Conservation (phyloP, 495 filamentous ascomycete genomes). For the Podospora bellae-mahoneyi region DNA sequence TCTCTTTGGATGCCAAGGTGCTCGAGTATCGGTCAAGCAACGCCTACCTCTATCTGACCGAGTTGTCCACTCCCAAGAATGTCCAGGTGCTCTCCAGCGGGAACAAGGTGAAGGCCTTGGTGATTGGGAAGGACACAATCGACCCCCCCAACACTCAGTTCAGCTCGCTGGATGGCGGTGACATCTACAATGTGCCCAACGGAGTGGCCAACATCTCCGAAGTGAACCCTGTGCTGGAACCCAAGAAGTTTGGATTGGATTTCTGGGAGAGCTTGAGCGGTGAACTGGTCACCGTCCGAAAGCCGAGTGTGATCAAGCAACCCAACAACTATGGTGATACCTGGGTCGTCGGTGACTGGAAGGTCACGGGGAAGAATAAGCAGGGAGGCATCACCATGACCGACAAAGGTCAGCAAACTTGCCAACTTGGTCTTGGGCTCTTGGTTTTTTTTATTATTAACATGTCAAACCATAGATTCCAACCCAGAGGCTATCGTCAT, state of each 20-base stretch:
- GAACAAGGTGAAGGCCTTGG: conserved; percentile 44
- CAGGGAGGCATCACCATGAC: conserved; percentile 55
- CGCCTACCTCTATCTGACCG: conserved; percentile 55
- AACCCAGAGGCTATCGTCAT: conserved; percentile 63
- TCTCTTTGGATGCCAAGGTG: conserved; percentile 54
- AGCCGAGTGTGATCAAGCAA: conserved; percentile 44
- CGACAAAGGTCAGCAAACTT: conserved; percentile 31
- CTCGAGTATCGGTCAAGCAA: conserved; percentile 51
- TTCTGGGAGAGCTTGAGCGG: conserved; percentile 63
- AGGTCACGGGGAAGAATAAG: conserved; percentile 49
- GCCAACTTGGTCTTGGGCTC: too few species aligned
- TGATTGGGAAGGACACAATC: conserved; percentile 49
- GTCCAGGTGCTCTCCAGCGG: conserved; percentile 44
- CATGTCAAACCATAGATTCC: conserved; percentile 38
- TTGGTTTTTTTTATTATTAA: too few species aligned
- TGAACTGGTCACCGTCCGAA: conserved; percentile 53
- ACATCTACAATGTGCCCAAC: conserved; percentile 54
- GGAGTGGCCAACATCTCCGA: conserved; percentile 49
- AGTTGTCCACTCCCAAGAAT: conserved; percentile 50
- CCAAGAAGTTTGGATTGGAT: conserved; percentile 55
- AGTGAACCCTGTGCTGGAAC: conserved; percentile 52
- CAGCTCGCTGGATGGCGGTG: conserved; percentile 51
- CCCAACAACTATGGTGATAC: conserved; percentile 59
- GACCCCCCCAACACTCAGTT: conserved; percentile 52
- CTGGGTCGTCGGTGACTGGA: conserved; percentile 58